Conservation (phyloP, 1,139 yeast species). For the Kluyveromyces sp. region DNA sequence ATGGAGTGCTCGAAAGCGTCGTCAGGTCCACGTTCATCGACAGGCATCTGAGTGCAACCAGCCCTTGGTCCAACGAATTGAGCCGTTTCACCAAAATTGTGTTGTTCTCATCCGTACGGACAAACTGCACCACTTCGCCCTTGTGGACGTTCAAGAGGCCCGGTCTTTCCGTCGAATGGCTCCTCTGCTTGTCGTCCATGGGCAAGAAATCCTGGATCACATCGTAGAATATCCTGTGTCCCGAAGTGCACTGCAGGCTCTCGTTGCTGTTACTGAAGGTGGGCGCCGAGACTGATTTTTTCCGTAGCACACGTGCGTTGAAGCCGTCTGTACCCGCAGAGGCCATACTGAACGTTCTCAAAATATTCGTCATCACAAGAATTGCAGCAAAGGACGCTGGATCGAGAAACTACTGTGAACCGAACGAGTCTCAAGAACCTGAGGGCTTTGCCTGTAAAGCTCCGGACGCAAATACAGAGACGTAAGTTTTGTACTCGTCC, state of each 20-base stretch:
- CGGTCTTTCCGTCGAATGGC: background rate
- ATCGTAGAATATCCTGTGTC: conserved; percentile 6
- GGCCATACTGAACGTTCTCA: background rate
- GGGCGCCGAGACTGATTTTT: conserved; percentile 1
- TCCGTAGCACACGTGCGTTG: background rate
- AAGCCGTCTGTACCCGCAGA: background rate
- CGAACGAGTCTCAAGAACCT: no score
- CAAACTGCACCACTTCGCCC: conserved; percentile 21
- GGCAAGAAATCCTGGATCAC: conserved; percentile 14
- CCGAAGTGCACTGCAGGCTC: background rate
- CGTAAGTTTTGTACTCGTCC: no score
- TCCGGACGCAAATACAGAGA: no score
- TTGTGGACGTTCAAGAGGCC: conserved; percentile 12
- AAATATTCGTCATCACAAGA: conserved; percentile 4
- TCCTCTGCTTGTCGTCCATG: background rate
- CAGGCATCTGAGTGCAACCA: conserved; percentile 19
- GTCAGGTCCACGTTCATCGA: conserved; percentile 15
- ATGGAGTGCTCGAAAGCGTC: conserved; percentile 1
- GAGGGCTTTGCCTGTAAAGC: no score
- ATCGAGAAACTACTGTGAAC: no score
- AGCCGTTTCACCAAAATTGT: conserved; percentile 18
- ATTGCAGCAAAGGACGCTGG: no score
- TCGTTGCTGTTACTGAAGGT: background rate
- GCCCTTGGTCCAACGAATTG: conserved; percentile 20
- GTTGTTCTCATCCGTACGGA: conserved; percentile 13